Conservation (phyloP, 2,329 filamentous ascomycete species). For the Beauveria caledonica region DNA sequence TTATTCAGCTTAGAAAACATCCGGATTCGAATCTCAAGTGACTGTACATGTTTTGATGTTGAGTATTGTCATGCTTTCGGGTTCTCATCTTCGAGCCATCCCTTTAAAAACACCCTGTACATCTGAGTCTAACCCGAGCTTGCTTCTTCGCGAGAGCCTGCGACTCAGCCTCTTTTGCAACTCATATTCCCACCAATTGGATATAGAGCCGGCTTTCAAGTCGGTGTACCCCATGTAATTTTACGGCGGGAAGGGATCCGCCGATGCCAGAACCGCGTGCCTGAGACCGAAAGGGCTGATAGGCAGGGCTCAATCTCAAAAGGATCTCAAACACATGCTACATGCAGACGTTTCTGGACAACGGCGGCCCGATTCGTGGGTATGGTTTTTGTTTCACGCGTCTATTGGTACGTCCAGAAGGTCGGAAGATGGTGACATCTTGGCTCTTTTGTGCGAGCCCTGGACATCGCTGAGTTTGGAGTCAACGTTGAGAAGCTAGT, state of each 20-base stretch:
- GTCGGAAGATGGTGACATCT: constrained; percentile 3
- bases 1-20: neutral
- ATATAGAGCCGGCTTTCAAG: neutral
- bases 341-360: neutral
- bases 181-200: constrained; percentile 7
- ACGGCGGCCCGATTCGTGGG: neutral
- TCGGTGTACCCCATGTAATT: neutral
- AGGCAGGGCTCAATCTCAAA: neutral
- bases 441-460: neutral
- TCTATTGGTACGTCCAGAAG: neutral
- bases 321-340: neutral
- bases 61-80: neutral
- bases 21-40: neutral
- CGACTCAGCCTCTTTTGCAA: neutral
- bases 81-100: neutral
- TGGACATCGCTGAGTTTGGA: neutral
- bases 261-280: neutral
- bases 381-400: neutral
- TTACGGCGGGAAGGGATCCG: neutral
- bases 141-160: neutral
- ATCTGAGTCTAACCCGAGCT: neutral
- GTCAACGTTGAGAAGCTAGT: constrained; percentile 5
- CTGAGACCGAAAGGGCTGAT: neutral
- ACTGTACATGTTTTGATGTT: neutral
- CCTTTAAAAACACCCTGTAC: neutral